Evolutionary conservation across 2,329 filamentous ascomycete genomes (phyloP), one percentile per base, ranked within the genome.

Genomic region (Aureobasidium leucospermi): DNA sequence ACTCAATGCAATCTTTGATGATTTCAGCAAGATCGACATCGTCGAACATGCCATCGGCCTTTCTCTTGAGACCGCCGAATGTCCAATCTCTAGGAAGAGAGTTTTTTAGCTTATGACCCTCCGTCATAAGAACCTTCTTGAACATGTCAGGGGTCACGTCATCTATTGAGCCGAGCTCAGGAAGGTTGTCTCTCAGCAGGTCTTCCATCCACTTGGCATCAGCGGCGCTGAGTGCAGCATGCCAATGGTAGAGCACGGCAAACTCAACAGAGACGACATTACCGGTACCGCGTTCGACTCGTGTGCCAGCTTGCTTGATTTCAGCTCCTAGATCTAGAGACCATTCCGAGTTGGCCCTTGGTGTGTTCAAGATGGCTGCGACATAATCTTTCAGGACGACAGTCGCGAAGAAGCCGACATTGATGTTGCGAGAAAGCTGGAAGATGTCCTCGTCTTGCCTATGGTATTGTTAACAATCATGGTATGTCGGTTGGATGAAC

Each of bases 361-460:
- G 73, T 5, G 74, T 76, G 61, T 77, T 77, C 46, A 78, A 66
- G 64, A 78, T 78, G n/a, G 75, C 73, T 4, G 73, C 70, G 16
- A 78, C 76, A 61, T 78, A 78, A 62, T 79, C 76, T 56, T 73
- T 75, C 41, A 78, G 62, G 1, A 78, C 75, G 4, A 78, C 74
- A 0, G 74, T 71, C 2, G 75, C 75, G 65, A 78, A 78, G 65
- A 76, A 78, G 36, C 75, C 76, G 16, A 77, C 75, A 59, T 78
- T 79, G 64, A 78, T 77, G 62, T 77, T 77, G 43, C 76, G 70
- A 13, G 71, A 65, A 11, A 77, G 64, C 61, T 79, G 77, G 65
- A 79, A 79, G 60, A 79, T 71, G 58, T 79, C 76, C 51, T 79
- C 73, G 66, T 76, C 76, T 73, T 78, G 75, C 71, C 74, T 76